Base-by-base conservation (phyloP, 2,329 filamentous ascomycete species). In the Fusarium aywerte region DNA sequence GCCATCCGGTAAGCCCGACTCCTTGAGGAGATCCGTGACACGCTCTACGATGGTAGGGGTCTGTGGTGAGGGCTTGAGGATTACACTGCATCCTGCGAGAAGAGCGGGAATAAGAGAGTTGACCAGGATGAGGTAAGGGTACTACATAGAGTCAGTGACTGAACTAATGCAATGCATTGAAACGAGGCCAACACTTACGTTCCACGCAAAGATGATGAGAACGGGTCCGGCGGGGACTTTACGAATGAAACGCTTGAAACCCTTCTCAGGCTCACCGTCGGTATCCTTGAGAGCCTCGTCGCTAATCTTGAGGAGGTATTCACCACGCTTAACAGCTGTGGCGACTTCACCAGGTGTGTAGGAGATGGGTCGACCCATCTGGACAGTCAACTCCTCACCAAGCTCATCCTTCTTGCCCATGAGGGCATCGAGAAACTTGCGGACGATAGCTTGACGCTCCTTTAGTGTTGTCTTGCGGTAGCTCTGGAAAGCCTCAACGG, bases 31-130 rank as follows among this genome's bases (percentile, higher is more conserved):
- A 68, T 90, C 85, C 56, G 90, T 82, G 20, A 97, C 87, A 63
- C 93, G 92, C 82, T 98, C 95, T 39, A 88, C 94, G 65, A 97
- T 90, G 1, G 94, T 97, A 3, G 95, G 95, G 2, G 95, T 97
- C 80, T 98, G 95, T 11, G 95, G 95, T 7, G 93, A 97, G 21
- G 95, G 95, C 82, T 98, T 98, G 58, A 98, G 82, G 62, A 98
- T 96, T 59, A 98, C 92, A 5, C 91, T 90, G 80, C 97, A 97
- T 39, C 95, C 95, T 29, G 92, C 89, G 36, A 98, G 85, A 36
- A 98, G 84, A n/a, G 95, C 95, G 18, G 95, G 95, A 65, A 98
- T 88, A 59, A 98, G 84, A 13, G 93, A 94, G 83, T 98, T 98
- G 76, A 97, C 88, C 29, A 97, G 87, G 69, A 94, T 97, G 47